These are phyloP conservation scores for Pseudocercospora ulei DNA, from an alignment of 2,329 filamentous ascomycete species.

Conservation along the genomic window DNA sequence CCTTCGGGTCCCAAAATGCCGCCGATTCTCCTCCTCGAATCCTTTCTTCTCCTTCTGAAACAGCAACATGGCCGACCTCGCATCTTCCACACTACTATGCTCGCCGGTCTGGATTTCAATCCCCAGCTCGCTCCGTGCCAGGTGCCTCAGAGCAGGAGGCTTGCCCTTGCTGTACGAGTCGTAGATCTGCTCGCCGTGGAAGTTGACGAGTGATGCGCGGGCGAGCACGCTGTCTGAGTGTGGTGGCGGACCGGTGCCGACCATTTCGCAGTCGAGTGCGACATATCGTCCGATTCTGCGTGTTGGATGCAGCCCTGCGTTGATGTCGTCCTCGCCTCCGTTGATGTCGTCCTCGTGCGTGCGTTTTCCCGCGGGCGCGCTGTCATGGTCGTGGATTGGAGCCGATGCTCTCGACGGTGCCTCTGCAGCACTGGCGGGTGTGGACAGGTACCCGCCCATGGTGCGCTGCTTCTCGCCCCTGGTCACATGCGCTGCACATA, in stretches of 20 bases:
- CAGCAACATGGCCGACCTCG: constrained; percentile 77
- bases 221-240: constrained; percentile 67
- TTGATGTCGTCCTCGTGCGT: constrained; percentile 39
- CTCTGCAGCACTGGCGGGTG: constrained; percentile 42
- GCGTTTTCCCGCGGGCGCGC: constrained; percentile 51
- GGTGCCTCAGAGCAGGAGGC: constrained; percentile 56
- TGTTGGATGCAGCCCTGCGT: constrained; percentile 41
- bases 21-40: constrained; percentile 72
- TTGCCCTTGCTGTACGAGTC: constrained; percentile 71
- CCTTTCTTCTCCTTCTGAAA: constrained; percentile 73
- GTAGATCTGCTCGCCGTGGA: constrained; percentile 83
- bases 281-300: constrained; percentile 79
- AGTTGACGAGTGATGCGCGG: constrained; percentile 83
- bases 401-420: constrained; percentile 33
- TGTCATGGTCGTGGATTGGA: constrained; percentile 38
- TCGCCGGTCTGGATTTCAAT: constrained; percentile 52
- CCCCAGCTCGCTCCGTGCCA: constrained; percentile 50
- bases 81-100: constrained; percentile 62
- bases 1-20: constrained; percentile 46
- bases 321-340: constrained; percentile 35
- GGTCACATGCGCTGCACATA: constrained; percentile 10
- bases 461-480: constrained; percentile 28
- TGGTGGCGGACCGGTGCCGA: constrained; percentile 63
- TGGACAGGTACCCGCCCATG: constrained; percentile 46
- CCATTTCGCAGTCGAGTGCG: constrained; percentile 96